Evolutionary conservation across 2,329 filamentous ascomycete genomes (phyloP).

Genomic region (Hypomyces perniciosus): DNA sequence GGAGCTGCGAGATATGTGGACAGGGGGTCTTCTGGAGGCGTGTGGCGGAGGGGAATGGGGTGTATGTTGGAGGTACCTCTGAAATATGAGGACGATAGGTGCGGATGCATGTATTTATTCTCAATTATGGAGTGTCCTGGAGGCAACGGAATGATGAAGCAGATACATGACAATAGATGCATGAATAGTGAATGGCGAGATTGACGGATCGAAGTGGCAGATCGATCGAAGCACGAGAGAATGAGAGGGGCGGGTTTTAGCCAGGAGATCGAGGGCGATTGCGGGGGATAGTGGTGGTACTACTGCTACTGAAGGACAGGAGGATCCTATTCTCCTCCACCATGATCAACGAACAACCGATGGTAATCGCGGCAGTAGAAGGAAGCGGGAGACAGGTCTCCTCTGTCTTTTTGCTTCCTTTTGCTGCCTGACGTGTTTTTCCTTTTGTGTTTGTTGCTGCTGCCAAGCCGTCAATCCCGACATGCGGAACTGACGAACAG

Average conservation of each 20-base stretch:
- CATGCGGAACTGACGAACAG: no score
- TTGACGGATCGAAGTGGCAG: neutral
- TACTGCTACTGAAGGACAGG: no score
- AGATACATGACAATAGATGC: slow-evolving; percentile 8
- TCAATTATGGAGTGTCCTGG: neutral
- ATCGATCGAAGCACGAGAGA: neutral
- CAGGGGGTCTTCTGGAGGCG: slow-evolving; percentile 4
- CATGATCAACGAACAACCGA: no score
- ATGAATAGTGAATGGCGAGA: neutral
- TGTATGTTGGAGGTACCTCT: slow-evolving; percentile 1
- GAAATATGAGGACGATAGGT: neutral
- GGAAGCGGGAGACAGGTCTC: no score
- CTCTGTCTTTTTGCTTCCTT: no score
- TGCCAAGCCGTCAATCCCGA: no score
- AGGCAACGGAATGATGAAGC: neutral
- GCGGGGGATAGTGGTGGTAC: no score
- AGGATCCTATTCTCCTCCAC: no score
- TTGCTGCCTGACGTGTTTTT: no score
- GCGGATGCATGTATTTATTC: neutral
- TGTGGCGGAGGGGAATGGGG: neutral
- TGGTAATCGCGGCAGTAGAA: no score
- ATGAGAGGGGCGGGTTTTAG: neutral
- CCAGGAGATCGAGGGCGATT: no score
- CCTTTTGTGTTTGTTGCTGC: no score
- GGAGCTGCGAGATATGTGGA: neutral